These are phyloP conservation scores for Saccharum hybrid DNA, from an alignment of 202 grass and related monocot genomes.

Conservation along the genomic window DNA sequence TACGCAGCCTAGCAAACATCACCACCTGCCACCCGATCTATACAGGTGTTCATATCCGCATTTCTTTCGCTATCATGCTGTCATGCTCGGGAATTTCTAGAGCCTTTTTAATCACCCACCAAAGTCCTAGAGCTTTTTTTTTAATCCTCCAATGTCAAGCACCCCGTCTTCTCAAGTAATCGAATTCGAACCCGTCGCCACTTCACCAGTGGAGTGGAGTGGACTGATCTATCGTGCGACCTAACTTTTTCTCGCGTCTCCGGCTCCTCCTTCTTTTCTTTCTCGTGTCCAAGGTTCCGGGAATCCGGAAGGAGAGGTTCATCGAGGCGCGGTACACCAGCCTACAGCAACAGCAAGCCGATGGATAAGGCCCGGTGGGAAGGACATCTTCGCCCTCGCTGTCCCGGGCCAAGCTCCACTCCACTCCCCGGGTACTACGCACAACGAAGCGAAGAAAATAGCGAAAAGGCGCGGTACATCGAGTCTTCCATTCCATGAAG, in stretches of 20 bases:
- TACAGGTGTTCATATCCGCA: not conserved
- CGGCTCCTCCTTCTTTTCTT: not conserved
- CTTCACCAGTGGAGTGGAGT: not conserved
- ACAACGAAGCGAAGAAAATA: not conserved
- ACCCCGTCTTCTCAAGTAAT: not conserved
- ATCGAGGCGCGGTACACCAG: too few species aligned
- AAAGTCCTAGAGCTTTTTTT: not conserved
- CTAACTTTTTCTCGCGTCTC: not conserved
- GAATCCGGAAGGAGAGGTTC: not conserved
- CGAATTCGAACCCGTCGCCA: not conserved
- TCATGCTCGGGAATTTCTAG: not conserved
- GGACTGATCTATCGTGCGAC: not conserved
- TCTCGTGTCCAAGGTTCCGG: not conserved
- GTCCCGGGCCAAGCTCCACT: not conserved
- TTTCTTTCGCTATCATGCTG: constrained; percentile 1
- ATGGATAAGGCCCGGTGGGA: not conserved
- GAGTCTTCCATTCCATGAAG: constrained; percentile 35
- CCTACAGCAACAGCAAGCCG: not conserved
- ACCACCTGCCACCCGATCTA: constrained; percentile 11
- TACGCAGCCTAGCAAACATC: not conserved
- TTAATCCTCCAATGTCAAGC: not conserved
- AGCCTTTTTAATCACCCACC: not conserved
- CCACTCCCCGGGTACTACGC: not conserved
- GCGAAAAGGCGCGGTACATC: not conserved
- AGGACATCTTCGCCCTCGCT: not conserved